Base-by-base conservation (phyloP, 2,329 filamentous ascomycete genomes). In the Colletotrichum sp. region DNA sequence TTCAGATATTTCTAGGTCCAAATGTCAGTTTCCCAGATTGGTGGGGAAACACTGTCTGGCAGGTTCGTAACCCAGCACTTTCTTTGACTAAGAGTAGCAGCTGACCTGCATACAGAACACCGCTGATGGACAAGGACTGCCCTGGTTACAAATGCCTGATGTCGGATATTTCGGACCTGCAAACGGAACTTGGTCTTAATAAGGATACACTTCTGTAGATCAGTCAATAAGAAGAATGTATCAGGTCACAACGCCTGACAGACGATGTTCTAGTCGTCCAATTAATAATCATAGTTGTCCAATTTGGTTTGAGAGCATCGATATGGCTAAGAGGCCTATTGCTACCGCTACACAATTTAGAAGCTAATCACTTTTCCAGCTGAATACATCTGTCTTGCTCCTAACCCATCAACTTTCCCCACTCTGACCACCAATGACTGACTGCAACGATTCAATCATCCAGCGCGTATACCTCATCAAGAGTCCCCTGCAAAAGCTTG, bases 1-100 rank as follows among this genome's bases (percentile, higher is more conserved):
- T 28, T 4, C 18, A 80, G 88, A 87, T 36, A 18, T 18, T 9
- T 24, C 83, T 89, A 63, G 85, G 85, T 52, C 82, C 90, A 78
- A 82, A 83, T 67, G 84, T 85, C 5, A 72, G 82, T 1, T 83
- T 90, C 71, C 87, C 89, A 0, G 76, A 81, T 0, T 93, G 91
- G 88, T 90, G 88, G 88, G 88, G 88, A 5, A 88, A 87, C 72
- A 83, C 81, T 1, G 84, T 86, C 12, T 75, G 73, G 73, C 30
- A 65, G 55, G 55, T 58, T 0, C 55, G 55, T 28, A 48, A 48
- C 38, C 38, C 9, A 48, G 1, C 9, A 48, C 18, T 6, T n/a
- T 10, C 9, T n/a, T 48, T 48, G 3, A 48, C 3, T 12, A 4
- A 2, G 38, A 48, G 8, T n/a, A 48, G 18, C 18, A 48, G 38